These are phyloP conservation scores for Hemisphaericaspora xylofermentans DNA, from an alignment of 1,139 yeast genomes.

Conservation along the genomic window DNA sequence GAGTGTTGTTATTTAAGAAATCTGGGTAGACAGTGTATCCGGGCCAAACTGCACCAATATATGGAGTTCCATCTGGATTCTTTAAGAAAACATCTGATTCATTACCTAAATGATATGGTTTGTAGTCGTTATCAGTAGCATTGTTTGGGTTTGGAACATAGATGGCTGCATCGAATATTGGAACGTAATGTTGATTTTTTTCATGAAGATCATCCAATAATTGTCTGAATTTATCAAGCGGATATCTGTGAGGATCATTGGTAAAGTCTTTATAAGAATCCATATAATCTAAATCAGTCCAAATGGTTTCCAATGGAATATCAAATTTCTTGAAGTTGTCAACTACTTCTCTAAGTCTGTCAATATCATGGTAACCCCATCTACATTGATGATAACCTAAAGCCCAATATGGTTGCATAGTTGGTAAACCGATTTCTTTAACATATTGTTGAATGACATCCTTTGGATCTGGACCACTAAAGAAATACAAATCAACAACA, in stretches of 20 bases:
- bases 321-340: constrained; percentile 20
- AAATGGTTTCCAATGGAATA: constrained; percentile 24
- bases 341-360: constrained; percentile 19
- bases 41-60: constrained; percentile 27
- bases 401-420: constrained; percentile 25
- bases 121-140: constrained; percentile 22
- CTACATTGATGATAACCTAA: constrained; percentile 26
- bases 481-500: constrained; percentile 31
- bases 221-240: constrained; percentile 19
- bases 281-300: constrained; percentile 28
- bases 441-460: constrained; percentile 30
- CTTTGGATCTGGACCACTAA: constrained; percentile 30
- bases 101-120: constrained; percentile 24
- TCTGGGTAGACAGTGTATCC: constrained; percentile 35
- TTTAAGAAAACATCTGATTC: constrained; percentile 26
- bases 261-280: constrained; percentile 31
- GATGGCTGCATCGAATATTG: constrained; percentile 35
- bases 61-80: constrained; percentile 27
- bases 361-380: constrained; percentile 22
- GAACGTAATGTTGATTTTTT: constrained; percentile 28
- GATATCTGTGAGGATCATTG: constrained; percentile 25
- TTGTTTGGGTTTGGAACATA: constrained; percentile 25
- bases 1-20: constrained; percentile 24
- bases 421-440: constrained; percentile 21
- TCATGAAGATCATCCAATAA: constrained; percentile 25